Evolutionary conservation across 1,139 yeast genomes (phyloP).

Genomic region (Wickerhamomyces sp.): DNA sequence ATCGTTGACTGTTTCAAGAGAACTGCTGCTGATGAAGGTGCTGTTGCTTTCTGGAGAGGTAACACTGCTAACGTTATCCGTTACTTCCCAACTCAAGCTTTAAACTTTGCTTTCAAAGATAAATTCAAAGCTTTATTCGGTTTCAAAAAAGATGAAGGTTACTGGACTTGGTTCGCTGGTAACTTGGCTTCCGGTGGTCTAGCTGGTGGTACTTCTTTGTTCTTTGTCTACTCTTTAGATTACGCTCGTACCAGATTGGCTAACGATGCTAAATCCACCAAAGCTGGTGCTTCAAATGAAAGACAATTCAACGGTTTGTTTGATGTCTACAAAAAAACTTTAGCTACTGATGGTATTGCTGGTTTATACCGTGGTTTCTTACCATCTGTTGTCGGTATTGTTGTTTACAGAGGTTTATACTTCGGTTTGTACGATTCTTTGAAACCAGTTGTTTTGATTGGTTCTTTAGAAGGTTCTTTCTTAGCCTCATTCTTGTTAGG

Average conservation of each 20-base stretch:
- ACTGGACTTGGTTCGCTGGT: conserved; percentile 72
- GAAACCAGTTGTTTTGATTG: conserved; percentile 70
- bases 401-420: conserved; percentile 82
- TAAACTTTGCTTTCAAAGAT: conserved; percentile 82
- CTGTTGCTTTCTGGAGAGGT: conserved; percentile 76
- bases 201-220: conserved; percentile 74
- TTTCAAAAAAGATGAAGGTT: conserved; percentile 63
- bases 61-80: conserved; percentile 81
- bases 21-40: conserved; percentile 69
- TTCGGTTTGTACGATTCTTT: conserved; percentile 78
- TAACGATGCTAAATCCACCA: conserved; percentile 71
- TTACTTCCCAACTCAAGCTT: conserved; percentile 83
- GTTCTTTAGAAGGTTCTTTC: conserved; percentile 67
- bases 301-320: conserved; percentile 75
- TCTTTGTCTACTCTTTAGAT: conserved; percentile 75
- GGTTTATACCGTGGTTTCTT: conserved; percentile 85
- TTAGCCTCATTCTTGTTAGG: conserved; percentile 72
- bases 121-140: conserved; percentile 75
- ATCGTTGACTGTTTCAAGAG: conserved; percentile 68
- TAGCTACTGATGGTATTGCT: conserved; percentile 71
- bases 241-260: conserved; percentile 84
- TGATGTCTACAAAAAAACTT: conserved; percentile 74
- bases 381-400: conserved; percentile 75
- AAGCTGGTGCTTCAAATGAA: conserved; percentile 48
- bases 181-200: conserved; percentile 82